Evolutionary conservation across 441 rosid genomes (phyloP).

Genomic region (Pelargonium myrrhifolium): DNA sequence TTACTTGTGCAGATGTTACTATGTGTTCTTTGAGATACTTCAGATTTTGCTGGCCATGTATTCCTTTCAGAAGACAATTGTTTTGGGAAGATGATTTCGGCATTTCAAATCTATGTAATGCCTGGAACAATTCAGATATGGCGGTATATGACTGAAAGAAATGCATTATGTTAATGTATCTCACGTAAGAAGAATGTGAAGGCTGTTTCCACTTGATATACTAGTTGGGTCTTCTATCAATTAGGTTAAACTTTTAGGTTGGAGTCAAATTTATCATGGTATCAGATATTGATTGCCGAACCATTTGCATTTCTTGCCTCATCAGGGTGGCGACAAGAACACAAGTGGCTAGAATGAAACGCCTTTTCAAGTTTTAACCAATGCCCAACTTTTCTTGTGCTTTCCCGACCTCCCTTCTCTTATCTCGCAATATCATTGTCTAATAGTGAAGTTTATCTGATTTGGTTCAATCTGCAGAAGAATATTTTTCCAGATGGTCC

Average conservation of each 20-base stretch:
- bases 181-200: too few relatives aligned
- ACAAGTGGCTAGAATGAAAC: too few relatives aligned
- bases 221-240: too few relatives aligned
- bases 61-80: not conserved
- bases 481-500: not conserved
- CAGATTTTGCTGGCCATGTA: not conserved
- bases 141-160: not conserved
- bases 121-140: not conserved
- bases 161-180: too few relatives aligned
- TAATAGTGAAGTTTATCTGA: not conserved
- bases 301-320: too few relatives aligned
- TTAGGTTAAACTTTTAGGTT: too few relatives aligned
- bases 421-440: not conserved
- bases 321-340: too few relatives aligned
- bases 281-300: too few relatives aligned
- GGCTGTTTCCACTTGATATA: too few relatives aligned
- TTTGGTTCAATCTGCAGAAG: slow-evolving; percentile 3
- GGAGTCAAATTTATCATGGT: too few relatives aligned
- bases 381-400: not conserved
- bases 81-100: not conserved
- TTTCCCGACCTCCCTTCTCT: not conserved
- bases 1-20: not conserved
- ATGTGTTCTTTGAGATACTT: not conserved
- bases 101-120: not conserved
- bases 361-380: too few relatives aligned